Evolutionary conservation across 768 basidiomycete genomes (phyloP).

Genomic region (Boletus tomentosulus): DNA sequence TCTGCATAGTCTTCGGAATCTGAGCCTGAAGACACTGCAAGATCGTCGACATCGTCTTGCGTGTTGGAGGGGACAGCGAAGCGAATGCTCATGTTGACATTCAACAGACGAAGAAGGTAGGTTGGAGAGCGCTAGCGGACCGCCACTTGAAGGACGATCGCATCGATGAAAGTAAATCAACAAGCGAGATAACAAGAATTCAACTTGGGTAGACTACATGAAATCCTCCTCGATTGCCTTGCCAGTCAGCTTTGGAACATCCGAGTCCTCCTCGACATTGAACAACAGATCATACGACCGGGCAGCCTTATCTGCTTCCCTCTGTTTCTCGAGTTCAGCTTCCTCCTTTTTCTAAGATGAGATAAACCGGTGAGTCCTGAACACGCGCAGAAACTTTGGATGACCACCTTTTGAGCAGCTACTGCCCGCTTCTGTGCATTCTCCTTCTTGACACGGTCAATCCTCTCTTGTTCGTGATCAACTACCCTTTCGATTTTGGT

Average conservation of each 20-base stretch:
- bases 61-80: slow-evolving; percentile 14
- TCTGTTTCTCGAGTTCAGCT: slow-evolving; percentile 60
- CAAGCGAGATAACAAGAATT: background rate
- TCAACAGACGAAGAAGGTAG: no score
- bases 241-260: slow-evolving; percentile 51
- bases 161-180: background rate
- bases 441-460: slow-evolving; percentile 79
- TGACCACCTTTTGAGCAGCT: slow-evolving; percentile 62
- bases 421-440: slow-evolving; percentile 56
- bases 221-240: slow-evolving; percentile 85
- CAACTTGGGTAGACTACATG: slow-evolving; percentile 48
- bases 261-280: slow-evolving; percentile 57
- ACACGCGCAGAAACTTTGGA: background rate
- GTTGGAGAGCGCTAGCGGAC: background rate
- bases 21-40: slow-evolving; percentile 16
- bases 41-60: slow-evolving; percentile 10
- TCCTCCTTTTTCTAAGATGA: slow-evolving; percentile 72
- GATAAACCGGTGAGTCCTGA: background rate
- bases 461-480: slow-evolving; percentile 85
- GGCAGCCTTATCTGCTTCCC: slow-evolving; percentile 85
- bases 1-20: slow-evolving; percentile 26
- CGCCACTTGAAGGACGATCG: background rate
- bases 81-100: slow-evolving; percentile 27
- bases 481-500: slow-evolving; percentile 82
- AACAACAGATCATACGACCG: slow-evolving; percentile 84